Percentiles rank a stretch among this genome's conserved stretches.
phyloP scores from a whole-genome alignment of 371 early-diverging fungal species.

The Lichtheimia hyalospora region DNA sequence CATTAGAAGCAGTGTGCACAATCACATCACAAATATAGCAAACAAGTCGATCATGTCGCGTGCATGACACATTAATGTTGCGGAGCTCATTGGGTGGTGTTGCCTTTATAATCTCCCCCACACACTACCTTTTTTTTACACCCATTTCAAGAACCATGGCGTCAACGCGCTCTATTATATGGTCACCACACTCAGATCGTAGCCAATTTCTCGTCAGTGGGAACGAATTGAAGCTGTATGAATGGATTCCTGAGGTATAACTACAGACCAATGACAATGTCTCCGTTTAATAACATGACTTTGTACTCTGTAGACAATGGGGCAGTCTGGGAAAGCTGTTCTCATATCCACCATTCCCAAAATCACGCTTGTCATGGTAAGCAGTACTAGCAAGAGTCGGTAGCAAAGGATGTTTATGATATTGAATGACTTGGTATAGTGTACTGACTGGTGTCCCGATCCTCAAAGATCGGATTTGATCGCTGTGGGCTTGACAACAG shows the following conservation, averaged over 20 bases:
- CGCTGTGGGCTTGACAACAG: conserved; percentile 73
- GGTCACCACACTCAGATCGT: conserved; percentile 64
- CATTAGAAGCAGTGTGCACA: no score
- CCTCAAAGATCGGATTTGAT: conserved; percentile 62
- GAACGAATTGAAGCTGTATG: conserved; percentile 65
- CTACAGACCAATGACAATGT: neutral
- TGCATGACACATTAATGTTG: no score
- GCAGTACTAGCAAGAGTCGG: neutral
- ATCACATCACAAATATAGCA: no score
- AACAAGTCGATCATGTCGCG: no score
- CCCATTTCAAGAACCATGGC: conserved; percentile 18
- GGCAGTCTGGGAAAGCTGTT: conserved; percentile 47
- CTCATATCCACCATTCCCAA: conserved; percentile 64
- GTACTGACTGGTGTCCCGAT: conserved; percentile 79
- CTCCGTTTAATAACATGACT: neutral
- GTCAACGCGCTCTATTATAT: conserved; percentile 46
- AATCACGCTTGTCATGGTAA: conserved; percentile 64
- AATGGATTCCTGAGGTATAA: conserved; percentile 62
- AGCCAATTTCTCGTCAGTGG: conserved; percentile 69
- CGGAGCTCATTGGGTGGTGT: no score
- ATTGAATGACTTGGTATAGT: conserved; percentile 32
- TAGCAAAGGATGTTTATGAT: neutral
- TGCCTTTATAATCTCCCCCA: no score
- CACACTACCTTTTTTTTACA: neutral
- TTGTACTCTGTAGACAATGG: conserved; percentile 35